A percentile compares a stretch with the other conserved stretches of the same genome.
phyloP scores from a whole-genome alignment of 345 rosid genomes.

The Arabidopsis arenosa region DNA sequence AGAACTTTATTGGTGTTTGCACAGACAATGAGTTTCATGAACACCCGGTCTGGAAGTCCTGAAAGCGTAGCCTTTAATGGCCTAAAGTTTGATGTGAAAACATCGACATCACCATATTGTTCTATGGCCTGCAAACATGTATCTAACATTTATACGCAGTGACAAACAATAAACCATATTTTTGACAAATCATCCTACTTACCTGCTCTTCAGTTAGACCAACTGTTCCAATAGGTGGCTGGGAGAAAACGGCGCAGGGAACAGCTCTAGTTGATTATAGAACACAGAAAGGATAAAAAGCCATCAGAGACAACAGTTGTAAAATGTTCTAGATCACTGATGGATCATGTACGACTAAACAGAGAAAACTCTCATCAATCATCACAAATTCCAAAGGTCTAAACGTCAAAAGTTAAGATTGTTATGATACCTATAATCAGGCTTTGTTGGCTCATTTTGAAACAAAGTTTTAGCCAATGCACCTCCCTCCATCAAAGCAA shows the following conservation, averaged over 20 bases:
- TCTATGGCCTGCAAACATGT: slow-evolving; percentile 68
- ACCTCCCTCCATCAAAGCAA: slow-evolving; percentile 98
- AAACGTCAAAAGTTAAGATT: slow-evolving; percentile 6
- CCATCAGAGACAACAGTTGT: slow-evolving; percentile 28
- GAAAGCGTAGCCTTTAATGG: slow-evolving; percentile 93
- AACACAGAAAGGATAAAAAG: slow-evolving; percentile 16
- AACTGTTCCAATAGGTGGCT: slow-evolving; percentile 97
- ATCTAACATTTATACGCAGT: not conserved
- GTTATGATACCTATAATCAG: slow-evolving; percentile 71
- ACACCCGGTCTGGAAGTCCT: slow-evolving; percentile 88
- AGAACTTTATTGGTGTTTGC: slow-evolving; percentile 74
- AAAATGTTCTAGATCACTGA: not conserved
- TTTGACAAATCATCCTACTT: not conserved
- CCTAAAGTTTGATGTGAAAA: slow-evolving; percentile 86
- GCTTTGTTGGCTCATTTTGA: slow-evolving; percentile 80
- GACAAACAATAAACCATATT: slow-evolving; percentile 9
- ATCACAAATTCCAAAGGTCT: not conserved
- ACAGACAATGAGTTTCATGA: slow-evolving; percentile 90
- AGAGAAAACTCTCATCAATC: not conserved
- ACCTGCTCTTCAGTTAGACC: slow-evolving; percentile 96
- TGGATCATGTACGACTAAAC: not conserved
- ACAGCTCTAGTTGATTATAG: slow-evolving; percentile 61
- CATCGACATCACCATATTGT: slow-evolving; percentile 76
- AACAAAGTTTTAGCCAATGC: slow-evolving; percentile 91
- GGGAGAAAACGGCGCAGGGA: slow-evolving; percentile 94